Base-by-base conservation (phyloP, 305 asterid species). In the Fraxinus angustifolia region DNA sequence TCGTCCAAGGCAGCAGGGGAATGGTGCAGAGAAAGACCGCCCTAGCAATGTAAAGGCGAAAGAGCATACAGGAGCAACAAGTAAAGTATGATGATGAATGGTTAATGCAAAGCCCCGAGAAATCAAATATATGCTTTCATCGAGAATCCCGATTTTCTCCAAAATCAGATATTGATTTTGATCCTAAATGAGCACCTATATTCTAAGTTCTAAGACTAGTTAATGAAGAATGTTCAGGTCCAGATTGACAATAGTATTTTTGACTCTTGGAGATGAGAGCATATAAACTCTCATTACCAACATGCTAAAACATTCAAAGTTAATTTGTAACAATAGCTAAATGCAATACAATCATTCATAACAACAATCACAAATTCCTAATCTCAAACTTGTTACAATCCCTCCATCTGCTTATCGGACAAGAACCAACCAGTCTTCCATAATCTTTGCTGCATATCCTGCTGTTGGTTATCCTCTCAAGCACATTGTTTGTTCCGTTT, bases 351-450 rank as follows among this genome's bases (percentile, higher is more conserved):
- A 68, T 68, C 40, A 68, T 68, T 68, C 40, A 68, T 68, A 68
- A 8, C n/a, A 30, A 67, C 21, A 68, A 68, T 68, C 40, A 68
- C 74, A 68, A 68, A 31, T 28, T 68, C 74, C 74, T 68, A 68
- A 28, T 67, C 73, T 67, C 73, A 67, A 23, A 26, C 73, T 28
- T 67, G 73, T 30, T 68, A 68, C 74, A 68, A 30, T 68, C 74
- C 74, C 21, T 31, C n/a, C 74, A 68, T 68, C 74, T 68, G 23
- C 74, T 30, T 28, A 21, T 68, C 10, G 10, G 74, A 68, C 30
- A 68, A 4, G 74, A 68, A 68, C 21, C 60, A 48, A 14, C 6
- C 23, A 68, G 23, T 28, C 74, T 4, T 68, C 19, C 0, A 28
- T 28, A 4, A 30, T 30, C 10, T 30, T 12, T 30, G 40, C 33